Percentiles rank a stretch among this genome's conserved stretches.
Evolutionary conservation across 176 grass and related monocot genomes (phyloP).

Genomic region (Leersia perrieri): DNA sequence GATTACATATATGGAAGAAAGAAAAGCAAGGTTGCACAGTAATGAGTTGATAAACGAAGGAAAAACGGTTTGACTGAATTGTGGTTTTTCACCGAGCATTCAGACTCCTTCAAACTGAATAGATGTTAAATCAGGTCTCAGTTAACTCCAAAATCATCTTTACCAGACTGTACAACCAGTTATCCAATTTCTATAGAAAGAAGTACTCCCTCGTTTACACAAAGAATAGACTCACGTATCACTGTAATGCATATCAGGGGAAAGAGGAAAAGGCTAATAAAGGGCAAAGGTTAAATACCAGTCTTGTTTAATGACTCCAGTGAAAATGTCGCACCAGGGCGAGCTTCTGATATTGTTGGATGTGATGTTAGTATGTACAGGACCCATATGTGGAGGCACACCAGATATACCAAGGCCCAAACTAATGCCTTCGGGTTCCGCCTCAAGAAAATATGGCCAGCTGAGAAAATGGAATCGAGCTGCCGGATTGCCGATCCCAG

Average conservation of each 20-base stretch:
- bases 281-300: neutral
- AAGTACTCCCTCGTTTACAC: neutral
- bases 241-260: neutral
- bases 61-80: neutral
- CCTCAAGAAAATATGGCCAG: constrained; percentile 66
- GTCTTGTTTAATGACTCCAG: constrained; percentile 63
- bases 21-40: neutral
- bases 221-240: neutral
- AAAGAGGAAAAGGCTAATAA: neutral
- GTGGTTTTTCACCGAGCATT: neutral
- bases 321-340: constrained; percentile 46
- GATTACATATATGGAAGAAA: neutral
- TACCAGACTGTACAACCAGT: neutral
- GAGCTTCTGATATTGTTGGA: constrained; percentile 38
- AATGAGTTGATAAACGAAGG: neutral
- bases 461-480: constrained; percentile 83
- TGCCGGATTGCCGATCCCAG: constrained; percentile 64
- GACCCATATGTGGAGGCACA: constrained; percentile 82
- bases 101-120: neutral
- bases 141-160: neutral
- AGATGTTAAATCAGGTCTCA: neutral
- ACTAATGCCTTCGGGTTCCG: constrained; percentile 64
- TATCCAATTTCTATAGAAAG: neutral
- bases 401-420: constrained; percentile 55
- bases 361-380: constrained; percentile 73